These are phyloP conservation scores for Phanerochaete sordida DNA, from an alignment of 768 basidiomycete genomes.

Conservation along the genomic window DNA sequence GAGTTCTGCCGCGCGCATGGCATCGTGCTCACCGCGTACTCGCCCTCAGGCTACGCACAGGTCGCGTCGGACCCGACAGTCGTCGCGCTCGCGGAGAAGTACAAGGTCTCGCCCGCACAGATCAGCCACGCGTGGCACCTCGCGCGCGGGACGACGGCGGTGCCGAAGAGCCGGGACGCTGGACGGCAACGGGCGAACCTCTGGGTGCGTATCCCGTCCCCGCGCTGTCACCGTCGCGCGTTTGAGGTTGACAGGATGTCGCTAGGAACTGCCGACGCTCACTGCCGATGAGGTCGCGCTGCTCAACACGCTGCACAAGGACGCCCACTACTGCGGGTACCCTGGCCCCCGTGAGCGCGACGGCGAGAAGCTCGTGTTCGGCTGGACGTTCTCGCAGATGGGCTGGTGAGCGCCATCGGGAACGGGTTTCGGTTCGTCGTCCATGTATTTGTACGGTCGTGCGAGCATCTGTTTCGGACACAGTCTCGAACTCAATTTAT, in stretches of 20 bases:
- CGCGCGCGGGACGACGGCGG: constrained; percentile 37
- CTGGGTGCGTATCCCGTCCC: constrained; percentile 29
- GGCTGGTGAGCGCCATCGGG: neutral
- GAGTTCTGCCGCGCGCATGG: constrained; percentile 45
- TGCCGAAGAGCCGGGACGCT: constrained; percentile 46
- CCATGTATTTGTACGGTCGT: constrained; percentile 1
- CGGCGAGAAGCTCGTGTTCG: constrained; percentile 1
- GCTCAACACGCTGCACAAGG: constrained; percentile 30
- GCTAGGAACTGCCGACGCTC: constrained; percentile 28
- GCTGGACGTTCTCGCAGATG: constrained; percentile 6
- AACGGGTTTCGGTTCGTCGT: neutral
- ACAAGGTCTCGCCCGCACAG: constrained; percentile 43
- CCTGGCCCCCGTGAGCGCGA: neutral
- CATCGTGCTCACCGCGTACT: constrained; percentile 48
- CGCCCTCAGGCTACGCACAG: constrained; percentile 36
- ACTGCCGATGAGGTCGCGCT: constrained; percentile 30
- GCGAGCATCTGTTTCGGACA: neutral
- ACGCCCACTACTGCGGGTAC: constrained; percentile 3
- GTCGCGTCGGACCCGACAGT: constrained; percentile 47
- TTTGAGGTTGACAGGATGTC: neutral
- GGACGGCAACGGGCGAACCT: constrained; percentile 49
- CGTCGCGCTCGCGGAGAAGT: constrained; percentile 41
- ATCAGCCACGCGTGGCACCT: constrained; percentile 52
- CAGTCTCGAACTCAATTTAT: neutral
- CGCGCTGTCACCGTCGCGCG: neutral